Evolutionary conservation across 208 protist genomes (phyloP), one percentile per base, ranked within the genome.

Genomic region (Strigomonas culicis): DNA sequence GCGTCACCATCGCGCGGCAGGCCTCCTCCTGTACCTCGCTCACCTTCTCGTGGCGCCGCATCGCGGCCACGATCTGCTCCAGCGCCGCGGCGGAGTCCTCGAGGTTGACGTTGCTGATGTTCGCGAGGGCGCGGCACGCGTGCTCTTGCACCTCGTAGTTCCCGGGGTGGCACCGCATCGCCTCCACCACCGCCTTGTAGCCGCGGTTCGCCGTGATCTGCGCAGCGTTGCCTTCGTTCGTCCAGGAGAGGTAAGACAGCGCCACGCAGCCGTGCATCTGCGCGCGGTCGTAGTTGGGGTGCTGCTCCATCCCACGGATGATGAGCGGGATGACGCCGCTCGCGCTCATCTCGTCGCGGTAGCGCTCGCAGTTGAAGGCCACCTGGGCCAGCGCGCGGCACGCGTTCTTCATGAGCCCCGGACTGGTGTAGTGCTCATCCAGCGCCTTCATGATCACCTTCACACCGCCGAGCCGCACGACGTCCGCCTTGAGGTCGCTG

Each of bases 211-310:
- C 77, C 27, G 80, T 86, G 72, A 97, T 95, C 56, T 90, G 74
- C 39, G 79, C 71, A 8, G 92, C 86, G 69, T 94, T 93, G 30
- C 63, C 68, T 62, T 93, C 81, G 73, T 90, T 94, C 24, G 88
- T 93, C 89, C 92, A 97, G 0, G 88, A 94, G 34, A 97, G 80
- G 71, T 97, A 97, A 39, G 92, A 94, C 47, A 97, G 75, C 31
- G 88, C 92, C n/a, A 93, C 82, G 61, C 88, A 95, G 32, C 86
- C 88, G 74, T 97, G 92, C 83, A 95, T 89, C 75, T 94, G 86
- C 34, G 86, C 92, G 19, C 88, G 72, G 63, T 97, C 92, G 74
- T 92, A 92, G 72, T 72, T 79, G 10, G 81, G 82, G 56, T 95
- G 88, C 59, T 92, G 70, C 60, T 82, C 78, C 86, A 95, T 94